Base-by-base conservation (phyloP, 2,329 filamentous ascomycete genomes). In the Fusarium setosum region DNA sequence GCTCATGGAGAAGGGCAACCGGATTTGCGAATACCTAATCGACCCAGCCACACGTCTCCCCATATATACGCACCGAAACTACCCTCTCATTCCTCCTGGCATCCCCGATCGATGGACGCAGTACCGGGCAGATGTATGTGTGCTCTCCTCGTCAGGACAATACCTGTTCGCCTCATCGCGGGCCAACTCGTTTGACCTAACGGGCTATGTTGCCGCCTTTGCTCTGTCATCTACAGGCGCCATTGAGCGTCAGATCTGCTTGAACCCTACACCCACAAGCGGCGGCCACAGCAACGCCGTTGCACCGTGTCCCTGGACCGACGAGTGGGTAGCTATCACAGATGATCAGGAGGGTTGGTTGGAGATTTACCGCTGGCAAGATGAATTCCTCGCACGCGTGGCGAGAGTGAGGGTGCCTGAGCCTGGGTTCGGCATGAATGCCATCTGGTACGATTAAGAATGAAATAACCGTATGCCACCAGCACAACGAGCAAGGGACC, bases 351-450 rank as follows among this genome's bases (percentile, higher is more conserved):
- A 94, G 69, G 93, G 93, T 6, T 95, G 91, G 81, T 80, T 97
- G 18, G 93, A 97, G 81, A 92, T 97, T 56, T 96, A 96, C 76
- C 84, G 93, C 53, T 97, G 93, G 92, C 85, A 90, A 67, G 90
- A 94, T 59, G 93, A 96, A 82, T 92, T 90, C 70, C 79, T 97
- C 52, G 90, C 88, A 3, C 83, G 93, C 4, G 93, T 96, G 8
- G 93, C 93, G 15, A 84, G 92, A 63, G 82, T 92, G 64, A 88
- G 92, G 69, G 89, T 96, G 34, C 88, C 89, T 6, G 93, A 96
- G 81, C 92, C 92, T n/a, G 93, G 93, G 2, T 97, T 97, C 76
- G 93, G 93, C 2, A 97, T 97, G 93, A 97, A 97, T 79, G 93
- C 93, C n/a, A 94, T 96, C 65, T 97, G 93, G 93, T 96, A 96